phyloP scores from a whole-genome alignment of 108 stramenopile species.

The Conticribra guillardii region DNA sequence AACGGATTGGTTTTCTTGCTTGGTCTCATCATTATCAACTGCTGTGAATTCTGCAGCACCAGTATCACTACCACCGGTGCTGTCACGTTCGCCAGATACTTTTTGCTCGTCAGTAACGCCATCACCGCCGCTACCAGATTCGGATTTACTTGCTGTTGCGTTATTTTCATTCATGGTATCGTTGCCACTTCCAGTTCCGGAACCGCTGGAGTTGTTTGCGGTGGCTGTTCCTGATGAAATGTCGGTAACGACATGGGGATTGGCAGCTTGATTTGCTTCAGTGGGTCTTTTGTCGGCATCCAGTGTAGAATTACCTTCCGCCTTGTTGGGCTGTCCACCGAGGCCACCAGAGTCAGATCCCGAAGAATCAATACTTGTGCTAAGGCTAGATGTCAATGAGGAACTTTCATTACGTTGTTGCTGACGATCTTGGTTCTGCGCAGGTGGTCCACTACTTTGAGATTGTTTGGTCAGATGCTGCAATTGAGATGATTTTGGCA shows the following conservation, averaged over 20 bases:
- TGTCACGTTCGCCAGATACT: slow-evolving; percentile 1
- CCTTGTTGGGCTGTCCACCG: neutral
- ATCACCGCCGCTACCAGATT: slow-evolving; percentile 9
- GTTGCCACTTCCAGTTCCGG: slow-evolving; percentile 28
- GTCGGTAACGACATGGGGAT: slow-evolving; percentile 18
- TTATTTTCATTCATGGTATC: slow-evolving; percentile 1
- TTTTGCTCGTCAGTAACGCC: slow-evolving; percentile 11
- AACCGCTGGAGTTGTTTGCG: slow-evolving; percentile 29
- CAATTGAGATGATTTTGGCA: neutral
- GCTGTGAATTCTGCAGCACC: neutral
- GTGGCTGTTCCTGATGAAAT: slow-evolving; percentile 33
- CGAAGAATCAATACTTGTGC: slow-evolving; percentile 15
- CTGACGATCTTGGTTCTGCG: neutral
- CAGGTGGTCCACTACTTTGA: too few species aligned
- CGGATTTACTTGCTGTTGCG: slow-evolving; percentile 16
- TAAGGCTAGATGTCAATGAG: slow-evolving; percentile 24
- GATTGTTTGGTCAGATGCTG: neutral
- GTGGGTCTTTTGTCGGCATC: neutral
- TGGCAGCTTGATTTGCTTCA: neutral
- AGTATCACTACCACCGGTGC: slow-evolving; percentile 12
- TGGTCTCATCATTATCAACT: neutral
- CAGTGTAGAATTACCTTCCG: neutral
- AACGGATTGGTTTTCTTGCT: neutral
- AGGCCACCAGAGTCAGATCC: slow-evolving; percentile 9
- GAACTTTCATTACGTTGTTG: slow-evolving; percentile 5